These are phyloP conservation scores for Pseudogymnoascus sp. DNA, from an alignment of 2,329 filamentous ascomycete species.

Conservation along the genomic window DNA sequence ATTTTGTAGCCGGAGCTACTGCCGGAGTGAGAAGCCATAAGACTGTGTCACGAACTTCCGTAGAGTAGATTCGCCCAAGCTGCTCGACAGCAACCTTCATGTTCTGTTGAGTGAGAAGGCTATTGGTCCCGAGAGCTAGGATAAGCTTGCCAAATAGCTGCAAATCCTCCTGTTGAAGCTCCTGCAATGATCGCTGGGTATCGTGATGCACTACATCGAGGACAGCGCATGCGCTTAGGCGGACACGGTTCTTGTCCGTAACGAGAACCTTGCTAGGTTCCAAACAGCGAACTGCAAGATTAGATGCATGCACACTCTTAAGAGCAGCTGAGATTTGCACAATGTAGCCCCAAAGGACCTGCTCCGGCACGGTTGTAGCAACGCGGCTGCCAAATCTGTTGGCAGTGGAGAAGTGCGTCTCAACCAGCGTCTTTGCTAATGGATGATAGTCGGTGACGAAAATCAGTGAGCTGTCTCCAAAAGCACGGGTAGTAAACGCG, in stretches of 20 bases:
- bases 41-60: constrained; percentile 69
- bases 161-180: constrained; percentile 84
- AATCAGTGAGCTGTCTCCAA: constrained; percentile 89
- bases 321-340: constrained; percentile 85
- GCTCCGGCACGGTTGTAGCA: constrained; percentile 49
- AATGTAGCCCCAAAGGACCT: constrained; percentile 81
- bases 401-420: constrained; percentile 56
- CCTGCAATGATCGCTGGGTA: constrained; percentile 53
- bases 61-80: constrained; percentile 66
- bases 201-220: constrained; percentile 86
- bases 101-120: constrained; percentile 45
- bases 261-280: constrained; percentile 83
- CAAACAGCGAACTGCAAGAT: constrained; percentile 77
- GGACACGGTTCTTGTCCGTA: constrained; percentile 82
- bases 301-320: constrained; percentile 72
- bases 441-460: constrained; percentile 93
- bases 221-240: constrained; percentile 79
- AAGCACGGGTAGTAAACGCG: constrained; percentile 85
- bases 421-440: constrained; percentile 77
- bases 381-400: constrained; percentile 31
- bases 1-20: constrained; percentile 51
- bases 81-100: constrained; percentile 65
- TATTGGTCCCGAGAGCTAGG: constrained; percentile 70
- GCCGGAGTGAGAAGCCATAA: constrained; percentile 70
- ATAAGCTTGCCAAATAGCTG: constrained; percentile 76